Base-by-base conservation (phyloP, 129 eudicot genomes). In the Scalesia atractyloides region DNA sequence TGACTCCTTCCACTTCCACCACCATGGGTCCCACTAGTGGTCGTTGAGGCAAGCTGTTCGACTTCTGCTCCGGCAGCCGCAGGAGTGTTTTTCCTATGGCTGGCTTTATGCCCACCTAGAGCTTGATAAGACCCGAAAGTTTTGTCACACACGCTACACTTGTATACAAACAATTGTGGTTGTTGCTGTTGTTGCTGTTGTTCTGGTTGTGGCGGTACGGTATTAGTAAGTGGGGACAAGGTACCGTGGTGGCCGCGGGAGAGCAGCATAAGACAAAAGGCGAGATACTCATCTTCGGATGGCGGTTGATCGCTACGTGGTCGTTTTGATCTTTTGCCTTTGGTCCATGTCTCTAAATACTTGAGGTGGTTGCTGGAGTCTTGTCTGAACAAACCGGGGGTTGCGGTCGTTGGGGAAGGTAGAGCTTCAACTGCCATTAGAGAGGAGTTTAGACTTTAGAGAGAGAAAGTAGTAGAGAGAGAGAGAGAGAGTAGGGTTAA, bases 91-190 rank as follows among this genome's bases (percentile, higher is more conserved):
- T 86, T 94, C 16, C 97, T 76, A 76, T 94, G 99, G 46, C 96
- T 94, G 15, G 99, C 96, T 79, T 94, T 94, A 77, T 94, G 99
- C 15, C 99, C 99, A 7, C 99, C 99, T 1, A 94, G 79, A 5
- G 99, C 99, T 47, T 94, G 99, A 76, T 90, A 94, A 0, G 99
- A 94, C 3, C 89, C 88, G 22, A 90, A 94, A 1, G 82, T 81
- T 80, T 88, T 94, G 46, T 77, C 59, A 62, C 99, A 94, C 0
- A 90, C 96, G 4, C 77, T 79, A 63, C 99, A 90, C 73, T 81
- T 84, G 82, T 90, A 77, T 1, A 68, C n/a, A 4, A 67, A 48
- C 0, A 43, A 12, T 8, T 71, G 19, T 13, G 76, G 68, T 12
- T 54, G 50, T 5, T 3, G 73, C 74, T 64, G 49, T 68, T 12